Percentiles rank a stretch among this genome's conserved stretches.
Evolutionary conservation across 2,329 filamentous ascomycete species (phyloP).

Genomic region (Aspergillus cejpii): DNA sequence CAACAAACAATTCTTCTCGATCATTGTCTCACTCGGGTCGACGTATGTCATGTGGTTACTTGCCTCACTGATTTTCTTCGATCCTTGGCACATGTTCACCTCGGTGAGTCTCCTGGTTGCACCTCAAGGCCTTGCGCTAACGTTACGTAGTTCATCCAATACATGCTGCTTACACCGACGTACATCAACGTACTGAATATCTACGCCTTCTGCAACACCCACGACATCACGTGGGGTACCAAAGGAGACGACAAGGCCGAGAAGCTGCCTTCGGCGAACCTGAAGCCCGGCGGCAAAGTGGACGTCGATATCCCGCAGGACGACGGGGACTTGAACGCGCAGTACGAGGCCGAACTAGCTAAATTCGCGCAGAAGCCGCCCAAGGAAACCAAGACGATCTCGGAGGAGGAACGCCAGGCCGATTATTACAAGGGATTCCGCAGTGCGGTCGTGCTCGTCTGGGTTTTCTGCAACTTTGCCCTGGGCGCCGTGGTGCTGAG

Average conservation of each 20-base stretch:
- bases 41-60: constrained; percentile 93
- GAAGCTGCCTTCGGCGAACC: constrained; percentile 77
- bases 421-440: constrained; percentile 98
- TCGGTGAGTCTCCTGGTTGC: constrained; percentile 38
- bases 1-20: constrained; percentile 83
- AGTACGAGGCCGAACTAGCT: constrained; percentile 79
- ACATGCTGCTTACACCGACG: constrained; percentile 86
- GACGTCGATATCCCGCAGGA: constrained; percentile 81
- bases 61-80: constrained; percentile 87
- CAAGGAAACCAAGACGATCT: constrained; percentile 51
- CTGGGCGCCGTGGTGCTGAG: constrained; percentile 80
- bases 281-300: constrained; percentile 91
- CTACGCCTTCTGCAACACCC: constrained; percentile 97
- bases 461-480: constrained; percentile 95
- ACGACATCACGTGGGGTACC: constrained; percentile 96
- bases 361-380: constrained; percentile 69
- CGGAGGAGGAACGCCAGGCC: constrained; percentile 73
- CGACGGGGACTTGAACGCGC: constrained; percentile 87
- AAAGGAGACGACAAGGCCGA: constrained; percentile 96
- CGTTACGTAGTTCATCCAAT: constrained; percentile 68
- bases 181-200: constrained; percentile 99
- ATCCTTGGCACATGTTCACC: constrained; percentile 99
- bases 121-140: constrained; percentile 4
- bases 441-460: constrained; percentile 81
- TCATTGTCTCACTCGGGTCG: constrained; percentile 85